These are phyloP conservation scores for Calonectria henricotiae DNA, from an alignment of 2,329 filamentous ascomycete genomes.

Conservation along the genomic window DNA sequence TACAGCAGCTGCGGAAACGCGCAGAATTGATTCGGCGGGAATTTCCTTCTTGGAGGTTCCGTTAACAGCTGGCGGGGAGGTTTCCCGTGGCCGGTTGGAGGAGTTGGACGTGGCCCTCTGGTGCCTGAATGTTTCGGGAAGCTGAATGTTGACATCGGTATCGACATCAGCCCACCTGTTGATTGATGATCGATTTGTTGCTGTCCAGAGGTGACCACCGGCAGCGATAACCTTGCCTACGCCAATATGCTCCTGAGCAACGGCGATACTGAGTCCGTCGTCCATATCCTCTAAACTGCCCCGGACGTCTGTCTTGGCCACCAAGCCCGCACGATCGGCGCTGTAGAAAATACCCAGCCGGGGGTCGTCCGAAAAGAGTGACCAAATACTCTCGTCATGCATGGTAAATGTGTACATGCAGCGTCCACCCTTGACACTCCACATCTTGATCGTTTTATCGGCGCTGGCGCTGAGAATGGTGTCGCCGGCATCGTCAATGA, in stretches of 20 bases:
- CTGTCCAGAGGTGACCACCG: constrained; percentile 89
- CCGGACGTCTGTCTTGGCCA: constrained; percentile 96
- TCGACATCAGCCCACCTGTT: constrained; percentile 93
- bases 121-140: constrained; percentile 70
- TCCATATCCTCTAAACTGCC: constrained; percentile 79
- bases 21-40: constrained; percentile 82
- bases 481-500: constrained; percentile 91
- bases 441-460: constrained; percentile 97
- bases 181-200: constrained; percentile 91
- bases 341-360: constrained; percentile 94
- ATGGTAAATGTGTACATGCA: constrained; percentile 99
- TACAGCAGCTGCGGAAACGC: constrained; percentile 86
- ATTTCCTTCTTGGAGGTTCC: constrained; percentile 75
- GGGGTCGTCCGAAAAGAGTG: constrained; percentile 90
- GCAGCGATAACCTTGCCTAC: constrained; percentile 79
- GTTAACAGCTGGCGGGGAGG: constrained; percentile 56
- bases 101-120: constrained; percentile 66
- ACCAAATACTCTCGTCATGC: constrained; percentile 99
- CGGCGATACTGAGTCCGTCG: constrained; percentile 90
- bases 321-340: constrained; percentile 89
- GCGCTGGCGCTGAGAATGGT: constrained; percentile 95
- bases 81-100: constrained; percentile 57
- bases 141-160: constrained; percentile 80
- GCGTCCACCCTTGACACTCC: constrained; percentile 94
- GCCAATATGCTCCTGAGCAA: constrained; percentile 92